Percentiles rank a stretch among this genome's conserved stretches.
These are phyloP conservation scores for Aspergillus biplanus DNA, from an alignment of 495 filamentous ascomycete species.

Conservation along the genomic window DNA sequence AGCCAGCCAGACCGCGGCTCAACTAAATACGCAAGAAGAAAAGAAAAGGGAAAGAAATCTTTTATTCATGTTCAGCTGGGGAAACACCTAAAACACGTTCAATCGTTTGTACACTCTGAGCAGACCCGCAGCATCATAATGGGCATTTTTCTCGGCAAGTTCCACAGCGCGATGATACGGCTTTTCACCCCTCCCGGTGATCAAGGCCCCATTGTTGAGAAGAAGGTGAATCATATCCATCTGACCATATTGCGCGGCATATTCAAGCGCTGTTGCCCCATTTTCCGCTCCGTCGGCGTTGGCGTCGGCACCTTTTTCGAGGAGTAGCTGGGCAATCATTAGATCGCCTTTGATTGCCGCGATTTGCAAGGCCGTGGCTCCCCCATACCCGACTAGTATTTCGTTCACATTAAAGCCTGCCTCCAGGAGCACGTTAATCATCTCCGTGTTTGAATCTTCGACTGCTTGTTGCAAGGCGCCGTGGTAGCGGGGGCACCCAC, in stretches of 20 bases:
- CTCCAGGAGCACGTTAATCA: constrained; percentile 32
- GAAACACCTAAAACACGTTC: too few relatives aligned
- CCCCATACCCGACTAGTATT: constrained; percentile 13
- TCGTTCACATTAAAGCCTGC: constrained; percentile 32
- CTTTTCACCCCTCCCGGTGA: background rate
- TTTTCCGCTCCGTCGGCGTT: background rate
- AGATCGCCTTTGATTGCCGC: constrained; percentile 31
- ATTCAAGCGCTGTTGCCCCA: background rate
- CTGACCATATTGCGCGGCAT: background rate
- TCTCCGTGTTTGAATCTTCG: constrained; percentile 11
- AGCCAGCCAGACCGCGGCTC: too few relatives aligned
- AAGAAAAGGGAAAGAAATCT: too few relatives aligned
- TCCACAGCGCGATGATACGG: background rate
- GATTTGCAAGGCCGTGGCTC: constrained; percentile 22
- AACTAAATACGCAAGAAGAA: too few relatives aligned
- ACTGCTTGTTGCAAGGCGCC: background rate
- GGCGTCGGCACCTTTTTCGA: background rate
- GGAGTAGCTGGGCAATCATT: constrained; percentile 8
- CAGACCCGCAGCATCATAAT: too few relatives aligned
- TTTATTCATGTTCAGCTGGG: too few relatives aligned
- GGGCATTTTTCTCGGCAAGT: background rate
- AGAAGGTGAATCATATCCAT: background rate
- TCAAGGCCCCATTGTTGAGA: background rate
- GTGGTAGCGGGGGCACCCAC: background rate
- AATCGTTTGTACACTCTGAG: too few relatives aligned